A percentile compares a stretch with the other conserved stretches of the same genome.
These are phyloP conservation scores for Phytopythium sindhum DNA, from an alignment of 352 stramenopile genomes.

Conservation along the genomic window DNA sequence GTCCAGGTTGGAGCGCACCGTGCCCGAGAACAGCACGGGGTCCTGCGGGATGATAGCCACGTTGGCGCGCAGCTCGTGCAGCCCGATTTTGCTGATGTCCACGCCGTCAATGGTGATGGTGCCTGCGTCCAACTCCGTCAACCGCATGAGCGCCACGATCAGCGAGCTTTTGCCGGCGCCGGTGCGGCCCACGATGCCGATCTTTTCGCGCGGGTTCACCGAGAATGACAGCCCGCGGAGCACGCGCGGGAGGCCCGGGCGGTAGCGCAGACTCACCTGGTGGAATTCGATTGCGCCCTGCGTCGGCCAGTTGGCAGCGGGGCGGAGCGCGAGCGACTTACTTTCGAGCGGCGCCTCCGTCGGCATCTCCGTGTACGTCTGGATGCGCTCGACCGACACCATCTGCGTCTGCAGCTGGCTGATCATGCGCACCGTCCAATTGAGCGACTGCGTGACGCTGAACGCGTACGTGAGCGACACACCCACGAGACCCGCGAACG, in stretches of 20 bases:
- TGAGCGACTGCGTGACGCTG: conserved; percentile 66
- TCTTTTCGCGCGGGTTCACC: conserved; percentile 79
- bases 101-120: conserved; percentile 47
- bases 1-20: conserved; percentile 88
- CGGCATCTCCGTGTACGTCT: conserved; percentile 55
- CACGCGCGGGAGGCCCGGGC: conserved; percentile 51
- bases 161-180: conserved; percentile 86
- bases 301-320: conserved; percentile 69
- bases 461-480: conserved; percentile 70
- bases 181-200: conserved; percentile 69
- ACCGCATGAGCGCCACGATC: conserved; percentile 86
- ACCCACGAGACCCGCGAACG: conserved; percentile 47
- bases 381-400: conserved; percentile 64
- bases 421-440: conserved; percentile 63
- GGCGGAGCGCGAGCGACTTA: conserved; percentile 6
- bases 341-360: conserved; percentile 42
- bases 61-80: conserved; percentile 42
- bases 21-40: conserved; percentile 92
- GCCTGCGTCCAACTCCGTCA: conserved; percentile 80
- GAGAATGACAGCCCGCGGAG: conserved; percentile 61
- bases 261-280: conserved; percentile 87
- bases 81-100: conserved; percentile 46
- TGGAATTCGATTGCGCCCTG: conserved; percentile 82
- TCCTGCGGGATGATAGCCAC: conserved; percentile 91
- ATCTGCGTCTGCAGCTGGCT: conserved; percentile 72